Percentiles rank a stretch among this genome's conserved stretches.
These are phyloP conservation scores for Trypanosoma conorhini DNA, from an alignment of 208 protist genomes.

Conservation along the genomic window DNA sequence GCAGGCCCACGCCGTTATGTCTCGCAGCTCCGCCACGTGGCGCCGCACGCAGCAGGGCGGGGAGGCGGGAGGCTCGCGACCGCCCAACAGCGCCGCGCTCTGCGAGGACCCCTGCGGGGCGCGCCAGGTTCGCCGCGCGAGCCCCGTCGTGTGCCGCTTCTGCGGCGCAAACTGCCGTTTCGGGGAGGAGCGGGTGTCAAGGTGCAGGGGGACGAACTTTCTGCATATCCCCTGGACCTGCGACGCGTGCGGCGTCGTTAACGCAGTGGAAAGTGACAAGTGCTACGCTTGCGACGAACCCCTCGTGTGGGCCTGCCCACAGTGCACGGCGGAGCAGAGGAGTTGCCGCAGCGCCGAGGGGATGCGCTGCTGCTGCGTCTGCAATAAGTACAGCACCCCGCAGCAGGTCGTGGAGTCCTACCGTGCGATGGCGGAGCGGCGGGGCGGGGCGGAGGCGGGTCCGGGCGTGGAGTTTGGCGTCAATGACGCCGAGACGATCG, in stretches of 20 bases:
- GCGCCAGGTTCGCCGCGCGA: conserved; percentile 39
- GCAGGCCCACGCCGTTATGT: conserved; percentile 49
- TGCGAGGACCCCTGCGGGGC: conserved; percentile 29
- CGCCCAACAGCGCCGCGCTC: not conserved
- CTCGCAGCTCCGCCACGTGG: conserved; percentile 35
- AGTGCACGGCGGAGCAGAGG: conserved; percentile 63
- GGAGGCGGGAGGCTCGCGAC: not conserved
- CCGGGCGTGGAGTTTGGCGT: conserved; percentile 64
- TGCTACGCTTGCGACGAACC: conserved; percentile 43
- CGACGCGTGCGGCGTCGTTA: conserved; percentile 43
- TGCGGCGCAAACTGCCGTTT: conserved; percentile 18
- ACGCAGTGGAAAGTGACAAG: conserved; percentile 62
- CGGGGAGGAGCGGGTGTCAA: conserved; percentile 1
- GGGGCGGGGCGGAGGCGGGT: conserved; percentile 21
- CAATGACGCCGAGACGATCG: conserved; percentile 66
- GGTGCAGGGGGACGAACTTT: conserved; percentile 38
- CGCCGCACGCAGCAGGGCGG: not conserved
- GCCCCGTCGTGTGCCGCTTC: conserved; percentile 37
- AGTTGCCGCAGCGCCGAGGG: conserved; percentile 40
- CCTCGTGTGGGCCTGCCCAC: conserved; percentile 63
- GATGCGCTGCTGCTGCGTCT: conserved; percentile 65
- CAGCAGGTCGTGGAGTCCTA: conserved; percentile 44
- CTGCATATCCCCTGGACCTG: conserved; percentile 73
- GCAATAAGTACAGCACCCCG: conserved; percentile 65
- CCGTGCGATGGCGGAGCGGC: not conserved